Conservation (phyloP, 169 alveolate species). For the Plasmodium ovale region DNA sequence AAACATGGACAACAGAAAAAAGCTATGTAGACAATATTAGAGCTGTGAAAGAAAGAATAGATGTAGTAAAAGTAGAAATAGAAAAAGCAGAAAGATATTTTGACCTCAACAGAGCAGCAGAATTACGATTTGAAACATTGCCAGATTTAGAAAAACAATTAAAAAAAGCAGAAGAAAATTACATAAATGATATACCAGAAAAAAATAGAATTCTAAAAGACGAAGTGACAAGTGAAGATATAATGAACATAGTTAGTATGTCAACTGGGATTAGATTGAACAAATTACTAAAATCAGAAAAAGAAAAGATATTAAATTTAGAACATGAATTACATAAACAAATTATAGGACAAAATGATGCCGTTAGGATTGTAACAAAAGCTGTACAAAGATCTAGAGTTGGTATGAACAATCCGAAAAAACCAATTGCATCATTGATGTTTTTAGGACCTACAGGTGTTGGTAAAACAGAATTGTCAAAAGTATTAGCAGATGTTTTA, state of each 20-base stretch:
- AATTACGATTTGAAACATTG: constrained; percentile 89
- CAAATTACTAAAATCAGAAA: constrained; percentile 86
- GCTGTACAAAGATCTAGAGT: constrained; percentile 93
- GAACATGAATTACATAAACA: constrained; percentile 85
- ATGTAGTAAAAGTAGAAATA: constrained; percentile 87
- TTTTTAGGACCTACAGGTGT: constrained; percentile 95
- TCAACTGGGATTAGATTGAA: constrained; percentile 93
- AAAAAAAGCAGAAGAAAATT: constrained; percentile 79
- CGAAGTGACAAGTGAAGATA: constrained; percentile 90
- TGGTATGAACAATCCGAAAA: constrained; percentile 91
- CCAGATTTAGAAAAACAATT: constrained; percentile 89
- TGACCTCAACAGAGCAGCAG: constrained; percentile 91
- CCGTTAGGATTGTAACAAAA: constrained; percentile 81
- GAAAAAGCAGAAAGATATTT: constrained; percentile 89
- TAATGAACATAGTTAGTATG: constrained; percentile 87
- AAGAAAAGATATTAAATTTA: constrained; percentile 87
- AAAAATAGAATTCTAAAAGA: constrained; percentile 82
- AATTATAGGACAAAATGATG: constrained; percentile 90
- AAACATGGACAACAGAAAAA: constrained; percentile 86
- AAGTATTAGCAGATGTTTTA: constrained; percentile 91
- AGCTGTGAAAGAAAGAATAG: constrained; percentile 85
- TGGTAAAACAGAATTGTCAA: constrained; percentile 93
- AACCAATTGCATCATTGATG: constrained; percentile 92
- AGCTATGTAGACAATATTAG: constrained; percentile 85
- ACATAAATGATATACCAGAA: constrained; percentile 81